These are phyloP conservation scores for Penicillium longicatenatum DNA, from an alignment of 495 filamentous ascomycete genomes.

Conservation along the genomic window DNA sequence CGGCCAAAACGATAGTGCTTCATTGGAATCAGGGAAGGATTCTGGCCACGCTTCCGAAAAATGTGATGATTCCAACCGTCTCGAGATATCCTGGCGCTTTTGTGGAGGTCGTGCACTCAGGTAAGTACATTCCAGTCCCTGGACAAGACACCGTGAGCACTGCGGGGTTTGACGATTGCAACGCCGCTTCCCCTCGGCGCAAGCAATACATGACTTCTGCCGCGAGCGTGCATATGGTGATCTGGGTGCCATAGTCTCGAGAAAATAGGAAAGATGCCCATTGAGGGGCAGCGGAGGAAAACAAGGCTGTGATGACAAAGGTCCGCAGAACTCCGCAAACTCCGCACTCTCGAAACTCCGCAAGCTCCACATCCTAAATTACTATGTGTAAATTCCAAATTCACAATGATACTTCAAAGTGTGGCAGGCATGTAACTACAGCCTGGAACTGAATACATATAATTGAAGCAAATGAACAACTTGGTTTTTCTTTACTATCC, in stretches of 20 bases:
- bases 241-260: constrained; percentile 9
- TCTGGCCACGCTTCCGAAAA: neutral
- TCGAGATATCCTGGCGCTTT: neutral
- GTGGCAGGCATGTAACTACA: too few species aligned
- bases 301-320: neutral
- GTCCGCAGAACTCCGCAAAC: neutral
- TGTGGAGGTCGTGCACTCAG: neutral
- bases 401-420: neutral
- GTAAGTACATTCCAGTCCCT: constrained; percentile 16
- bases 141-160: constrained; percentile 18
- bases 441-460: too few species aligned
- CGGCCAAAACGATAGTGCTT: neutral
- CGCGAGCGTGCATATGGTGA: constrained; percentile 6
- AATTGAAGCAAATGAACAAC: too few species aligned
- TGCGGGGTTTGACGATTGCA: constrained; percentile 27
- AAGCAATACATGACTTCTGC: constrained; percentile 22
- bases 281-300: neutral
- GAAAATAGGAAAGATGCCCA: neutral
- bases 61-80: neutral
- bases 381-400: neutral
- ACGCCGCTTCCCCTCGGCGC: constrained; percentile 21
- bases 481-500: neutral
- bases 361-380: constrained; percentile 4
- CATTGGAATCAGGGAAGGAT: neutral
- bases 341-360: neutral